Evolutionary conservation across 768 basidiomycete species (phyloP).

Genomic region (Pholiota conissans): DNA sequence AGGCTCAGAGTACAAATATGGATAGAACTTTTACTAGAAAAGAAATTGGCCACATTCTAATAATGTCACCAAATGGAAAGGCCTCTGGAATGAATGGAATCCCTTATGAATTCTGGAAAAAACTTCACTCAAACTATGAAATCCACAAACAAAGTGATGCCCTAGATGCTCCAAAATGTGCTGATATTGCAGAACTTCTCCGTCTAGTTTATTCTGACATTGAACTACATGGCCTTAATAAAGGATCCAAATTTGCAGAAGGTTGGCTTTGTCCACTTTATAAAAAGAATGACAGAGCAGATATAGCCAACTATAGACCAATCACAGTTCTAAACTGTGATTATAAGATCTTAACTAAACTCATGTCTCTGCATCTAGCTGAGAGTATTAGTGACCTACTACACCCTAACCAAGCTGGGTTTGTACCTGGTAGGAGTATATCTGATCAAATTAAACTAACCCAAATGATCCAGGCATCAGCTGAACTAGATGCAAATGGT

Average conservation of each 20-base stretch:
- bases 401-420: constrained; percentile 38
- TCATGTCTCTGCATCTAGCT: constrained; percentile 16
- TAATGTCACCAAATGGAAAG: constrained; percentile 5
- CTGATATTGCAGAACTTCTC: constrained; percentile 9
- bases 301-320: constrained; percentile 22
- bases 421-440: constrained; percentile 30
- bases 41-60: constrained; percentile 2
- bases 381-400: constrained; percentile 18
- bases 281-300: constrained; percentile 35
- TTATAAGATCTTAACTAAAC: constrained; percentile 33
- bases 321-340: constrained; percentile 35
- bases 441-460: constrained; percentile 32
- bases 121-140: background rate
- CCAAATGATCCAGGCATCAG: constrained; percentile 20
- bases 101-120: constrained; percentile 8
- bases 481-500: constrained; percentile 20
- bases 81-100: constrained; percentile 8
- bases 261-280: constrained; percentile 42
- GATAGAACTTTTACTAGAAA: background rate
- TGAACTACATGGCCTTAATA: constrained; percentile 17
- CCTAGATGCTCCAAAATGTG: constrained; percentile 2
- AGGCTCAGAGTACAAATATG: background rate
- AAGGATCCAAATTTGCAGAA: constrained; percentile 18
- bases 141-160: background rate
- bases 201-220: constrained; percentile 26